Conservation (phyloP, 1,139 yeast genomes). For the Scheffersomyces parashehatae region DNA sequence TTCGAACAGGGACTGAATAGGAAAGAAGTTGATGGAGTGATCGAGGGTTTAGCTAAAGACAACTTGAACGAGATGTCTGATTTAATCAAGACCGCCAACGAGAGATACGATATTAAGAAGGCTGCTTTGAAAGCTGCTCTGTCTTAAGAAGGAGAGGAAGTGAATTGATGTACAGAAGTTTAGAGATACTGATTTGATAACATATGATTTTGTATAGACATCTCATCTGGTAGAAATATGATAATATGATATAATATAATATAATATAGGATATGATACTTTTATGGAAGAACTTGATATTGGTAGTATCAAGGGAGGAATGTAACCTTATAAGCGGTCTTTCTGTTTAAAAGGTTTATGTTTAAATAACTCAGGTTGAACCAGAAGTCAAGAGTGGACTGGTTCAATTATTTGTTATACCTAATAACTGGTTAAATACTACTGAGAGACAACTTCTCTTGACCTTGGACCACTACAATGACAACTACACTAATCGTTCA, state of each 20-base stretch:
- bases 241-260: neutral
- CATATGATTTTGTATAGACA: neutral
- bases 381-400: too few species aligned
- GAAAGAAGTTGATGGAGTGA: conserved; percentile 54
- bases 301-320: too few species aligned
- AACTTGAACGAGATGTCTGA: conserved; percentile 12
- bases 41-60: conserved; percentile 43
- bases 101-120: conserved; percentile 7
- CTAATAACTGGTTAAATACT: too few species aligned
- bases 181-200: neutral
- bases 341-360: too few species aligned
- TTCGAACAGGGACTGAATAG: conserved; percentile 54
- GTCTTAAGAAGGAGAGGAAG: conserved; percentile 10
- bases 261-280: neutral
- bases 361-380: too few species aligned
- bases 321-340: too few species aligned
- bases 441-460: too few species aligned
- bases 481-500: too few species aligned
- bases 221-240: neutral
- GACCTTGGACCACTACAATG: too few species aligned
- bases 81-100: conserved; percentile 9
- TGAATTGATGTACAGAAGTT: neutral
- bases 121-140: neutral
- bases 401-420: too few species aligned
- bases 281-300: too few species aligned